These are phyloP conservation scores for Emmonsiellopsis sp. DNA, from an alignment of 2,329 filamentous ascomycete genomes.

Conservation along the genomic window DNA sequence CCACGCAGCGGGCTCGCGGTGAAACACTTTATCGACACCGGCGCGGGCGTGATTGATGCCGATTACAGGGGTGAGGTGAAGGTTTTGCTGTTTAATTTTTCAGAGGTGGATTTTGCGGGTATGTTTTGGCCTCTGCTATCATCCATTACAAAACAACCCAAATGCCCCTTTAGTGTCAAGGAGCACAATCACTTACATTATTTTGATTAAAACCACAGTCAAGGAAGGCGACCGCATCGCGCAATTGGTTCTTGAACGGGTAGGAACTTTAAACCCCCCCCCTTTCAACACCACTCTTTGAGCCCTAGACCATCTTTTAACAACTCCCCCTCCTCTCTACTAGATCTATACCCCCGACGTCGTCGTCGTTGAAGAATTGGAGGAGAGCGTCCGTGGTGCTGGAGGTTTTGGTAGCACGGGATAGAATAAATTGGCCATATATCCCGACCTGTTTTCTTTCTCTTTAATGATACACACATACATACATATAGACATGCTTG, in stretches of 20 bases:
- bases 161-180: background rate
- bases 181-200: background rate
- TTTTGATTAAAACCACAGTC: constrained; percentile 32
- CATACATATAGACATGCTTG: background rate
- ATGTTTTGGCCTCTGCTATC: constrained; percentile 2
- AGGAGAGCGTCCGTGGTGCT: constrained; percentile 80
- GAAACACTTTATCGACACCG: constrained; percentile 94
- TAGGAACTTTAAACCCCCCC: constrained; percentile 20
- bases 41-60: constrained; percentile 93
- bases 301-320: too few relatives aligned
- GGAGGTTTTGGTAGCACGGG: constrained; percentile 91
- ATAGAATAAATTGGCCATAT: background rate
- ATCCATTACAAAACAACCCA: too few relatives aligned
- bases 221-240: constrained; percentile 84
- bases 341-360: constrained; percentile 87
- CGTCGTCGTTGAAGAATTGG: constrained; percentile 75
- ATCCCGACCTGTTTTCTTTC: background rate
- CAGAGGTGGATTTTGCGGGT: constrained; percentile 63
- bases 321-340: background rate
- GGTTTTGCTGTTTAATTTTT: constrained; percentile 89
- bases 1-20: constrained; percentile 82
- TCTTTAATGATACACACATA: background rate
- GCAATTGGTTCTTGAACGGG: constrained; percentile 83
- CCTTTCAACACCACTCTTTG: too few relatives aligned
- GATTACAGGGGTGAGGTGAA: constrained; percentile 94